These are phyloP conservation scores for Parathielavia hyrcaniae DNA, from an alignment of 495 filamentous ascomycete species.

Conservation along the genomic window DNA sequence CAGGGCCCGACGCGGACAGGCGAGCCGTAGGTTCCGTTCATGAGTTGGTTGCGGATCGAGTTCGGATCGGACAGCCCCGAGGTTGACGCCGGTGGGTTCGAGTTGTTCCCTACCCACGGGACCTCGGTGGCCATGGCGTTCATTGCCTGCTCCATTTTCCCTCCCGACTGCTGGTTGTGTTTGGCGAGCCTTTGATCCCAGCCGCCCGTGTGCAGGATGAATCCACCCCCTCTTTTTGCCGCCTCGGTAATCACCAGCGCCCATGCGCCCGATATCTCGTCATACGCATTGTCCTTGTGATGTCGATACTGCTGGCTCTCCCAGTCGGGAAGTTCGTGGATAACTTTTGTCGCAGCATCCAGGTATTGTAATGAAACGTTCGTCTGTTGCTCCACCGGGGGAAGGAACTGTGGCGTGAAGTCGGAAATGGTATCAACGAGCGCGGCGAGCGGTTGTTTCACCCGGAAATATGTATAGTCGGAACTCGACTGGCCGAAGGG, in stretches of 20 bases:
- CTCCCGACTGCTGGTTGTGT: conserved; percentile 82
- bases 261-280: conserved; percentile 93
- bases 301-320: conserved; percentile 76
- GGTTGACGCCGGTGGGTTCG: conserved; percentile 36
- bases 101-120: conserved; percentile 64
- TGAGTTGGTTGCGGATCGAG: conserved; percentile 71
- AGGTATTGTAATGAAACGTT: conserved; percentile 75
- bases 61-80: conserved; percentile 47
- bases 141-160: conserved; percentile 75
- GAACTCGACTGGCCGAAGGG: conserved; percentile 79
- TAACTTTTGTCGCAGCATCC: conserved; percentile 79
- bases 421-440: conserved; percentile 86
- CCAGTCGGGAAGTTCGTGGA: conserved; percentile 85
- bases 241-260: conserved; percentile 86
- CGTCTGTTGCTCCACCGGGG: conserved; percentile 78
- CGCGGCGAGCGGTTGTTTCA: conserved; percentile 69
- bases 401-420: conserved; percentile 91
- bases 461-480: conserved; percentile 92
- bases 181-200: conserved; percentile 87
- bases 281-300: conserved; percentile 89
- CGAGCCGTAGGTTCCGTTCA: conserved; percentile 70
- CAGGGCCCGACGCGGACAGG: conserved; percentile 70
- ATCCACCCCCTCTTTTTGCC: conserved; percentile 83
- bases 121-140: conserved; percentile 65
- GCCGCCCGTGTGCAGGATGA: conserved; percentile 80